Conservation (phyloP, 2,329 filamentous ascomycete species). For the Thelonectria blattea region DNA sequence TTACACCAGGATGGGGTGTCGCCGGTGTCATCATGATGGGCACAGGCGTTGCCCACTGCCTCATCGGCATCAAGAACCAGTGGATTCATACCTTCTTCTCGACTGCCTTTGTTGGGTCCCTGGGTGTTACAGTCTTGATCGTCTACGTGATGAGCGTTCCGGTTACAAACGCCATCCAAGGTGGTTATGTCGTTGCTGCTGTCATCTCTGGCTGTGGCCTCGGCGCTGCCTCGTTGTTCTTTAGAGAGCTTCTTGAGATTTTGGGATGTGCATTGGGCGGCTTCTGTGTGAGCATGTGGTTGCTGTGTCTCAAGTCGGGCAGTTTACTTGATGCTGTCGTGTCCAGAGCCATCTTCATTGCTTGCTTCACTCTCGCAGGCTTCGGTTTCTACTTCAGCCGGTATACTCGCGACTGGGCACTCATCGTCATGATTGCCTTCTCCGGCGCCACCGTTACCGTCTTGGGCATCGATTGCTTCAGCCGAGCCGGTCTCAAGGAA, state of each 20-base stretch:
- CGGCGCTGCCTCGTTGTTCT: conserved; percentile 76
- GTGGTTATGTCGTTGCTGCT: conserved; percentile 82
- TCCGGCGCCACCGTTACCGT: conserved; percentile 79
- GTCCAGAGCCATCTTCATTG: conserved; percentile 77
- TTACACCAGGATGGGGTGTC: conserved; percentile 84
- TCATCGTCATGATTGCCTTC: conserved; percentile 81
- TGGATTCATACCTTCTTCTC: conserved; percentile 84
- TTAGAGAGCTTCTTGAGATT: conserved; percentile 80
- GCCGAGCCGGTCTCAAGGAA: conserved; percentile 87
- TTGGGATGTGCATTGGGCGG: conserved; percentile 88
- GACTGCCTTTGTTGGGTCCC: conserved; percentile 71
- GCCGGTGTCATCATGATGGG: conserved; percentile 78
- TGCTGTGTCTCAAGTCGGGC: conserved; percentile 77
- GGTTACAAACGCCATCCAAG: conserved; percentile 77
- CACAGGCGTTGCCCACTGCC: conserved; percentile 71
- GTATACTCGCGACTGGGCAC: conserved; percentile 76
- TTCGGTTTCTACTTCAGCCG: conserved; percentile 81
- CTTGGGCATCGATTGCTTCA: conserved; percentile 90
- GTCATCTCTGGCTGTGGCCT: conserved; percentile 75
- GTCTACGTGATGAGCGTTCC: conserved; percentile 87
- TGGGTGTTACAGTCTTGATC: conserved; percentile 82
- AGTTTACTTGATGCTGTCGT: conserved; percentile 70
- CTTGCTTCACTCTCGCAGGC: conserved; percentile 68
- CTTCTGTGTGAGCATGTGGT: conserved; percentile 89
- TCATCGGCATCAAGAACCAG: conserved; percentile 84